Percentiles rank a stretch among this genome's conserved stretches.
Evolutionary conservation across 2,329 filamentous ascomycete genomes (phyloP).

Genomic region (Venturia aucupariae): DNA sequence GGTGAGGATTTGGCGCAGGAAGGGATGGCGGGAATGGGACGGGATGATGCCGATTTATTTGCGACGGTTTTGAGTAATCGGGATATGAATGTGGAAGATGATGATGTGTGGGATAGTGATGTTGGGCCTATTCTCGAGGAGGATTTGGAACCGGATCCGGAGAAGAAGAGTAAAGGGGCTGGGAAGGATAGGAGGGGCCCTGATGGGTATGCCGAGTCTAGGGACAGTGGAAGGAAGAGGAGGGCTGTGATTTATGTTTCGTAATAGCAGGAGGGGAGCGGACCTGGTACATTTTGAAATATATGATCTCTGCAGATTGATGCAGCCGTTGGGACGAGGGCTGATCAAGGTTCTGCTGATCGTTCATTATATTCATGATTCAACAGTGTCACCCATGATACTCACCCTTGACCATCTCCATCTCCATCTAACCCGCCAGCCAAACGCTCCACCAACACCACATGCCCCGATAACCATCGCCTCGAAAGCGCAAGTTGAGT

Average conservation of each 20-base stretch:
- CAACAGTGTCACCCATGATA: no score
- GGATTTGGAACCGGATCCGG: neutral
- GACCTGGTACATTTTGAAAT: no score
- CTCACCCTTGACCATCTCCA: no score
- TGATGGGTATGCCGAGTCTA: neutral
- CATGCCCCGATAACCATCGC: no score
- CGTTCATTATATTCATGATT: no score
- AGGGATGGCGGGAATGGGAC: neutral
- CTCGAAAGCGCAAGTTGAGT: no score
- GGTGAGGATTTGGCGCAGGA: neutral
- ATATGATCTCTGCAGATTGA: no score
- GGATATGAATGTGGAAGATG: neutral
- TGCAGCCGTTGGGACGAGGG: no score
- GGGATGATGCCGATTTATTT: neutral
- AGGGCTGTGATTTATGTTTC: neutral
- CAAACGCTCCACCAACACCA: no score
- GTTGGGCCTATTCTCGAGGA: neutral
- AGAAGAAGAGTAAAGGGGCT: neutral
- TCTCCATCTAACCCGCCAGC: no score
- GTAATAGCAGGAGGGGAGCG: no score
- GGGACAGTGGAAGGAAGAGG: neutral
- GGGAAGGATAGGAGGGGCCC: conserved; percentile 8
- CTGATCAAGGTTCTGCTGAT: no score
- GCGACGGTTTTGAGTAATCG: neutral
- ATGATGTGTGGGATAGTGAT: conserved; percentile 5